These are phyloP conservation scores for Salix caprea DNA, from an alignment of 345 rosid genomes.

Conservation along the genomic window DNA sequence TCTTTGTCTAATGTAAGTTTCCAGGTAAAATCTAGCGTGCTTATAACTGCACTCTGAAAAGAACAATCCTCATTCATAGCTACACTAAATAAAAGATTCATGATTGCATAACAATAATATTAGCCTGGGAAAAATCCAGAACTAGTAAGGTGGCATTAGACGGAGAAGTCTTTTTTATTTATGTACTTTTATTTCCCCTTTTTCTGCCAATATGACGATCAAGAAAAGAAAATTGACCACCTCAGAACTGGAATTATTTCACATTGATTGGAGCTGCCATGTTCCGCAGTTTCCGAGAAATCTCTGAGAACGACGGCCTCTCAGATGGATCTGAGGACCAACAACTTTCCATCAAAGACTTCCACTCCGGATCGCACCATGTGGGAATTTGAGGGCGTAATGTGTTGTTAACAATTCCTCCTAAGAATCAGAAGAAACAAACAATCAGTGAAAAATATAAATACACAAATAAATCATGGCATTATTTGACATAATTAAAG, in stretches of 20 bases:
- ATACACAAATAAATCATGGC: neutral
- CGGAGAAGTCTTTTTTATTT: slow-evolving; percentile 7
- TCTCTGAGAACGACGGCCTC: slow-evolving; percentile 90
- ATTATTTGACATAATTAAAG: neutral
- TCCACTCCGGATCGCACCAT: slow-evolving; percentile 99
- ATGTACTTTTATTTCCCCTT: slow-evolving; percentile 15
- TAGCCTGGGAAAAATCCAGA: slow-evolving; percentile 23
- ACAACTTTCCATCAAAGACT: slow-evolving; percentile 78
- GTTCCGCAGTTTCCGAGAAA: slow-evolving; percentile 81
- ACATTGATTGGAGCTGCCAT: slow-evolving; percentile 96
- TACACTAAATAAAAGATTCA: slow-evolving; percentile 13
- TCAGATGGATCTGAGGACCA: slow-evolving; percentile 87
- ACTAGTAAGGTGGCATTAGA: slow-evolving; percentile 16
- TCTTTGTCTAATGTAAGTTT: slow-evolving; percentile 8
- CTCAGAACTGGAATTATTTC: slow-evolving; percentile 39
- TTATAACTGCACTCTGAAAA: slow-evolving; percentile 10
- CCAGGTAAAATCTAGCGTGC: slow-evolving; percentile 9
- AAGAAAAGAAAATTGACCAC: slow-evolving; percentile 11
- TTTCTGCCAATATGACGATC: slow-evolving; percentile 11
- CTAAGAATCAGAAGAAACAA: slow-evolving; percentile 32
- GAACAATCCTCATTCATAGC: slow-evolving; percentile 15
- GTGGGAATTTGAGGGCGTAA: slow-evolving; percentile 87
- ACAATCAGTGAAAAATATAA: neutral
- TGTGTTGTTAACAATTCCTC: slow-evolving; percentile 90
- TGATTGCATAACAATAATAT: slow-evolving; percentile 25